These are phyloP conservation scores for Linnemannia elongata DNA, from an alignment of 192 early-diverging fungal species.

Conservation along the genomic window DNA sequence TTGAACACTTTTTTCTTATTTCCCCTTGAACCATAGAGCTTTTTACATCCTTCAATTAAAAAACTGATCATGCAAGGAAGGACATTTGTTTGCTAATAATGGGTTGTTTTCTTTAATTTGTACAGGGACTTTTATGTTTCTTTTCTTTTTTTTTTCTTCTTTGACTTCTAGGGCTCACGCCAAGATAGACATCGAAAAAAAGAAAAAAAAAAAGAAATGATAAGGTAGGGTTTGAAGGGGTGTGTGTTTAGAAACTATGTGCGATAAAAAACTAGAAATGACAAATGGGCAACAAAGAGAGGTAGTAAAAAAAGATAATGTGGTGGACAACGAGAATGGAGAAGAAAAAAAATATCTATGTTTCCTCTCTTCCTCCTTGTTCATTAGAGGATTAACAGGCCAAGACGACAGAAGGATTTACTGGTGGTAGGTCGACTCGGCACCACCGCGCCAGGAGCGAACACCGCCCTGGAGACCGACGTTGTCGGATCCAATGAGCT, in stretches of 20 bases:
- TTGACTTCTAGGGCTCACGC: too few species aligned
- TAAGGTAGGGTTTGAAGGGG: background rate
- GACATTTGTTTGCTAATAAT: background rate
- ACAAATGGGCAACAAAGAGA: background rate
- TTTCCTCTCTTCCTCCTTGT: background rate
- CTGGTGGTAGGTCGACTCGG: conserved; percentile 57
- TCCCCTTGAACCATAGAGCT: background rate
- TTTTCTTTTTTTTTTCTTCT: too few species aligned
- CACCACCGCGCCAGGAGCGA: conserved; percentile 56
- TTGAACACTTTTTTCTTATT: background rate
- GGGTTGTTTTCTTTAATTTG: background rate
- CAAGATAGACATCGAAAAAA: background rate
- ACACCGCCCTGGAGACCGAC: conserved; percentile 77
- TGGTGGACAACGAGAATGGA: background rate
- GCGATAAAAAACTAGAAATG: conserved; percentile 9
- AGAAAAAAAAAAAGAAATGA: conserved; percentile 11
- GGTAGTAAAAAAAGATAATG: background rate
- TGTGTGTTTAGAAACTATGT: background rate
- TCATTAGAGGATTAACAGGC: conserved; percentile 12
- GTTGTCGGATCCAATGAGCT: conserved; percentile 80
- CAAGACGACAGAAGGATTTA: conserved; percentile 15
- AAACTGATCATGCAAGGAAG: too few species aligned
- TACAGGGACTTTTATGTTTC: background rate
- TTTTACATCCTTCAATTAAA: background rate
- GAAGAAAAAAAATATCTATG: background rate